Base-by-base conservation (phyloP, 169 alveolate genomes). In the Babesia divergens region DNA sequence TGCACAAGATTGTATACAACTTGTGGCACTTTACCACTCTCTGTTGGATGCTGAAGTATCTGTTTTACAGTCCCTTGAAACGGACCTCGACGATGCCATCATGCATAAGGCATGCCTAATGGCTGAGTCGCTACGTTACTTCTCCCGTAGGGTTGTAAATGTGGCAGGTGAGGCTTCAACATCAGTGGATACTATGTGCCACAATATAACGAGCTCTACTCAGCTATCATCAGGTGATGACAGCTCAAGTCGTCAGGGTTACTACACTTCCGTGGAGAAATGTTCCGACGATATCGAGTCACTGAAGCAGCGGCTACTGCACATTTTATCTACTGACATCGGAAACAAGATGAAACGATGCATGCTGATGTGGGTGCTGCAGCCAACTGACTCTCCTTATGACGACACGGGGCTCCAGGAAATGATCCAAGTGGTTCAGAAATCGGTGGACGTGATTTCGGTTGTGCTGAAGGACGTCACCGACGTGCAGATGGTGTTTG, bases 81-180 rank as follows among this genome's bases (percentile, higher is more conserved):
- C 53, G 1, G 72, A 46, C 13, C 7, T 43, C 1, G 72, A 44
- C 34, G 16, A 20, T 13, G 16, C n/a, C 3, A 37, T 13, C 11
- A 46, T 62, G 47, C 56, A 46, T 24, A 62, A 44, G 46, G 9
- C 51, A 22, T 62, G 72, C 32, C 72, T 62, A 4, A 44, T 43
- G 47, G 72, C 72, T 11, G 72, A 62, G 29, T 43, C 72, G 3
- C 34, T 62, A 59, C 28, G 72, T 7, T 62, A 62, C 46, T 62
- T 62, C 72, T 62, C 72, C 6, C 56, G 8, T 29, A 62, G 72
- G 47, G 59, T 62, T 16, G 28, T n/a, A 6, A 51, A 62, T 28
- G 72, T 62, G 18, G 52, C 22, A 0, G 28, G 16, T 34, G 42
- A 58, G 28, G 18, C 52, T 7, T 62, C 72, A 9, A 26, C 47